Conservation (phyloP, 805 yeast species). For the Kodamaea nitidulidarum region DNA sequence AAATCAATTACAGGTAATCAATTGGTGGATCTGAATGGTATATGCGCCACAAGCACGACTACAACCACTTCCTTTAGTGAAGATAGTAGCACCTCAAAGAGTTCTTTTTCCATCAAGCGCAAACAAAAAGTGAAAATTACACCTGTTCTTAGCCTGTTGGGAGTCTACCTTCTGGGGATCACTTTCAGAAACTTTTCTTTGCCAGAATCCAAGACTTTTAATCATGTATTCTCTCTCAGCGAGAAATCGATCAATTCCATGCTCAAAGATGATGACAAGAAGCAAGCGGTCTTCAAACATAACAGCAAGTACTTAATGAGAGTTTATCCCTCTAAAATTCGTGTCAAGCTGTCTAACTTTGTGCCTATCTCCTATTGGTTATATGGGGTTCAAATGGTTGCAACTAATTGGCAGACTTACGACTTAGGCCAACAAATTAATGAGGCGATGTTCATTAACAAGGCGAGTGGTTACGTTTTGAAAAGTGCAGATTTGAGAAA, state of each 20-base stretch:
- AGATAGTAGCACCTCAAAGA: constrained; percentile 22
- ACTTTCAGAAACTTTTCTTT: constrained; percentile 79
- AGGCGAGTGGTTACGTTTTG: constrained; percentile 64
- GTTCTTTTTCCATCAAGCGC: constrained; percentile 21
- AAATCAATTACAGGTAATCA: constrained; percentile 31
- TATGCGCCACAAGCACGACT: constrained; percentile 28
- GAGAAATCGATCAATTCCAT: constrained; percentile 66
- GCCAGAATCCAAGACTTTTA: constrained; percentile 75
- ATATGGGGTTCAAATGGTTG: constrained; percentile 89
- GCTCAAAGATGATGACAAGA: constrained; percentile 56
- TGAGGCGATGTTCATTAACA: constrained; percentile 69
- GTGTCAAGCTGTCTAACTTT: constrained; percentile 78
- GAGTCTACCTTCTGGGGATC: constrained; percentile 68
- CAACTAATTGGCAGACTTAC: constrained; percentile 93
- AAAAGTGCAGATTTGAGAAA: constrained; percentile 57
- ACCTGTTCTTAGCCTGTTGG: constrained; percentile 53
- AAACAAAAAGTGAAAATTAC: constrained; percentile 22
- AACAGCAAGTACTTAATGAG: constrained; percentile 74
- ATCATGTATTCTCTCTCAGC: constrained; percentile 84
- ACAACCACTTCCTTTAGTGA: constrained; percentile 43
- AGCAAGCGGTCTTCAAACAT: constrained; percentile 63
- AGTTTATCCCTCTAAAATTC: constrained; percentile 77
- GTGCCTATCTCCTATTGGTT: constrained; percentile 79
- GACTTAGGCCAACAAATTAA: constrained; percentile 88
- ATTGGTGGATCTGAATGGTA: constrained; percentile 10